These are phyloP conservation scores for Phytophthora ohioensis DNA, from an alignment of 352 stramenopile genomes.

Conservation along the genomic window DNA sequence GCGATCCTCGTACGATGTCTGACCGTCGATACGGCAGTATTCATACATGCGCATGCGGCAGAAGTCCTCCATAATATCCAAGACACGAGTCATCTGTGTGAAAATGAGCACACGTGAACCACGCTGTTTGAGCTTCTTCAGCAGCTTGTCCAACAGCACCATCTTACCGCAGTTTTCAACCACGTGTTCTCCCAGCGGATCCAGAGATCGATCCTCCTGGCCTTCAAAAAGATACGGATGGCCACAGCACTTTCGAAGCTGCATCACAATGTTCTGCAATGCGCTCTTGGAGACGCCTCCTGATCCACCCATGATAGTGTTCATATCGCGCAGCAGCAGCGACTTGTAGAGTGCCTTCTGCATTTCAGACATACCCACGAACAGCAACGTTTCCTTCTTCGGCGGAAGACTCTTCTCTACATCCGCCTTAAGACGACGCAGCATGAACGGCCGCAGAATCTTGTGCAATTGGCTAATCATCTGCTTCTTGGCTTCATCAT, in stretches of 20 bases:
- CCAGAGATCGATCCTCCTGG: slow-evolving; percentile 94
- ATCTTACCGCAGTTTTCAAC: slow-evolving; percentile 98
- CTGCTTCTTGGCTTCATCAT: slow-evolving; percentile 91
- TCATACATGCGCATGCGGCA: slow-evolving; percentile 94
- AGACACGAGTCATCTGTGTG: slow-evolving; percentile 93
- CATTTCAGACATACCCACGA: slow-evolving; percentile 91
- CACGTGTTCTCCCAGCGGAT: slow-evolving; percentile 96
- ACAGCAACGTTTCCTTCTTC: slow-evolving; percentile 98
- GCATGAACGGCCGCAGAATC: slow-evolving; percentile 95
- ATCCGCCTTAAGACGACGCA: slow-evolving; percentile 98
- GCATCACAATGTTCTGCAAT: slow-evolving; percentile 90
- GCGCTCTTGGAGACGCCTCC: slow-evolving; percentile 81
- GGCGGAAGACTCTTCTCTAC: slow-evolving; percentile 98
- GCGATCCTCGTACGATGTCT: slow-evolving; percentile 89
- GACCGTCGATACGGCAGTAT: slow-evolving; percentile 91
- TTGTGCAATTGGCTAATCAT: slow-evolving; percentile 92
- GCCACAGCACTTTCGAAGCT: slow-evolving; percentile 90
- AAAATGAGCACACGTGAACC: slow-evolving; percentile 93
- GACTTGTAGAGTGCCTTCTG: slow-evolving; percentile 98
- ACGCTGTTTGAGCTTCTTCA: slow-evolving; percentile 88
- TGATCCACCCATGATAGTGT: slow-evolving; percentile 78
- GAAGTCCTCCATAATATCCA: slow-evolving; percentile 97
- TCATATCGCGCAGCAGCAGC: slow-evolving; percentile 96
- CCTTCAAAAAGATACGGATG: slow-evolving; percentile 96
- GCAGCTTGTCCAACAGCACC: slow-evolving; percentile 95